phyloP scores from a whole-genome alignment of 768 basidiomycete genomes.

The Symmetrospora coprosmae region DNA sequence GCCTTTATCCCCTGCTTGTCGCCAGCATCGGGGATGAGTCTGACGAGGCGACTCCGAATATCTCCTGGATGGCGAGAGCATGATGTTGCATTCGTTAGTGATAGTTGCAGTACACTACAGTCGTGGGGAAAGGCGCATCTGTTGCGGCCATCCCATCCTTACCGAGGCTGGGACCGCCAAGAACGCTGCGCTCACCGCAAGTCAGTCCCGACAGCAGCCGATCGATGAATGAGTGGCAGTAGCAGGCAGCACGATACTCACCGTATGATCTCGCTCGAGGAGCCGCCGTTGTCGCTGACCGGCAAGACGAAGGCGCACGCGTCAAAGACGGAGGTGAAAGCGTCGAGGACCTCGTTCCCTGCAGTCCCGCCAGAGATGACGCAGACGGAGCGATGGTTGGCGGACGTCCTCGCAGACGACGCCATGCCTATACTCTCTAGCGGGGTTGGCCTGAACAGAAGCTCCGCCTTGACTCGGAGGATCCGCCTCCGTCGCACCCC shows the following conservation, averaged over 20 bases:
- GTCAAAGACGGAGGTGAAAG: constrained; percentile 46
- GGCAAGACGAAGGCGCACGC: constrained; percentile 69
- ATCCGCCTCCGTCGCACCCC: no score
- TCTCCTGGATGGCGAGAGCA: constrained; percentile 47
- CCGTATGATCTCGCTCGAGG: constrained; percentile 53
- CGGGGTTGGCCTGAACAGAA: no score
- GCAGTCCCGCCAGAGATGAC: constrained; percentile 90
- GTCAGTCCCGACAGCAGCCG: no score
- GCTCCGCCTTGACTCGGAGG: no score
- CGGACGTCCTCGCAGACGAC: no score
- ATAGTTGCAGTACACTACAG: no score
- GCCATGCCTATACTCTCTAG: no score
- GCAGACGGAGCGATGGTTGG: constrained; percentile 47
- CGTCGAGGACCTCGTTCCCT: constrained; percentile 75
- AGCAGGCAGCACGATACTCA: neutral
- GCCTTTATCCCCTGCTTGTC: constrained; percentile 49
- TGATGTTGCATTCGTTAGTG: no score
- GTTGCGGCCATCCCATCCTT: neutral
- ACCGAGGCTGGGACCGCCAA: neutral
- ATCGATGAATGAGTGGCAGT: constrained; percentile 51
- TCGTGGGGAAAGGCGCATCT: no score
- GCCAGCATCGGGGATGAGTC: constrained; percentile 60
- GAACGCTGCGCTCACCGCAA: neutral
- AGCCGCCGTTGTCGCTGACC: constrained; percentile 89
- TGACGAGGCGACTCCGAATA: constrained; percentile 72